Evolutionary conservation across 768 basidiomycete species (phyloP).

Genomic region (Lactarius trivialis): DNA sequence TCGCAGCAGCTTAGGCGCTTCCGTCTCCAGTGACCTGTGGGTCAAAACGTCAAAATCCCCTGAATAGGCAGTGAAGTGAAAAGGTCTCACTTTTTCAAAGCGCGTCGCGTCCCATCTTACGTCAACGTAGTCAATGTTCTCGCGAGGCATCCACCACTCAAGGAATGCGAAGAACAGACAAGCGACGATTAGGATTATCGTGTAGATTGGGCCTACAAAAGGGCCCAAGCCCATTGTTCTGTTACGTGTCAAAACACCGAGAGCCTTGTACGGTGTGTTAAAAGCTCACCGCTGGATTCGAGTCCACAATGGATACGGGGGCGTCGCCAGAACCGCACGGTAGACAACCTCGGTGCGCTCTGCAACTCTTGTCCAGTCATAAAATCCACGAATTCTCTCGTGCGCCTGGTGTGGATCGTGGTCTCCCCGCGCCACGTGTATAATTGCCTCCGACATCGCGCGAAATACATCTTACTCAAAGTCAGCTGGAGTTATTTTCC

Average conservation of each 20-base stretch:
- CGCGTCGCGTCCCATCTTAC: constrained; percentile 49
- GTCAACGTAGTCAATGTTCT: constrained; percentile 68
- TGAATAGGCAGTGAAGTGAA: not conserved
- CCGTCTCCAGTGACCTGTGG: constrained; percentile 9
- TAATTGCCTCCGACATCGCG: constrained; percentile 75
- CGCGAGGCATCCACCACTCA: constrained; percentile 78
- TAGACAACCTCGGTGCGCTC: constrained; percentile 83
- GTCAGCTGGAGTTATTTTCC: not conserved
- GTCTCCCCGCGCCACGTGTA: constrained; percentile 53
- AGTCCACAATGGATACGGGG: constrained; percentile 66
- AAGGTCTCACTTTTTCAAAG: constrained; percentile 30
- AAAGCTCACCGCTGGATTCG: constrained; percentile 60
- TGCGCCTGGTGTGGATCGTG: constrained; percentile 78
- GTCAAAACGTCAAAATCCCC: not conserved
- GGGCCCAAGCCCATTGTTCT: constrained; percentile 75
- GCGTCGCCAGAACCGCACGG: constrained; percentile 50
- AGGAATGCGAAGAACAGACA: constrained; percentile 82
- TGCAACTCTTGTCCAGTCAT: constrained; percentile 79
- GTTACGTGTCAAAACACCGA: constrained; percentile 2
- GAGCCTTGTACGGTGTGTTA: not conserved
- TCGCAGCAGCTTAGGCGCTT: not conserved
- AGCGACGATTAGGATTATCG: constrained; percentile 82
- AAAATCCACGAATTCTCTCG: constrained; percentile 71
- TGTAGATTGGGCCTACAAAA: constrained; percentile 82
- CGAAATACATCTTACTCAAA: constrained; percentile 64